Conservation (phyloP, 1,139 yeast species). For the Meyerozyma smithsonii region DNA sequence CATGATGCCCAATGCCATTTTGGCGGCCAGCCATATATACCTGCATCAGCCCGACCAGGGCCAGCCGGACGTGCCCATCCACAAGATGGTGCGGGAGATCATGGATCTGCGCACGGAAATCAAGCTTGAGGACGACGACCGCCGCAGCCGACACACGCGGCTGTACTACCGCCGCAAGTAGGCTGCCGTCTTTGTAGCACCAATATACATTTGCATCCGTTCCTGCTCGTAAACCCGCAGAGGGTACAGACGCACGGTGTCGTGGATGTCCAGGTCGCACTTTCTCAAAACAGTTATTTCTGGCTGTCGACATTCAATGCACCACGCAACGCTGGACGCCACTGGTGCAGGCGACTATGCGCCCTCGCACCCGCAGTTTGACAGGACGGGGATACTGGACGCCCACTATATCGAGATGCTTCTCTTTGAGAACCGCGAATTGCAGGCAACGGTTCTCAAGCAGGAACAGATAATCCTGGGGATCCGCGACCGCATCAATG, state of each 20-base stretch:
- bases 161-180: conserved; percentile 24
- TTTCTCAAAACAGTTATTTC: conserved; percentile 3
- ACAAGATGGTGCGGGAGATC: conserved; percentile 31
- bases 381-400: conserved; percentile 27
- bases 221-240: too few relatives aligned
- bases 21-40: conserved; percentile 38
- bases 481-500: conserved; percentile 16
- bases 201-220: too few relatives aligned
- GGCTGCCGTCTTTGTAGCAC: too few relatives aligned
- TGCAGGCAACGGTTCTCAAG: conserved; percentile 14
- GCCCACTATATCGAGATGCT: conserved; percentile 32
- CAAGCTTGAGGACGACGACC: conserved; percentile 25
- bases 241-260: not conserved
- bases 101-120: conserved; percentile 11
- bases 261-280: conserved; percentile 14
- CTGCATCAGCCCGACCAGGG: conserved; percentile 18
- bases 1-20: conserved; percentile 57
- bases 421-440: conserved; percentile 34
- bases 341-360: conserved; percentile 16
- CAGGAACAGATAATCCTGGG: conserved; percentile 10
- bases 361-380: conserved; percentile 36
- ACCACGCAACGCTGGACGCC: conserved; percentile 2
- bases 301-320: conserved; percentile 1
- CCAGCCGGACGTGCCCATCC: conserved; percentile 13
- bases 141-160: conserved; percentile 27